phyloP scores from a whole-genome alignment of 805 yeast species.

The Danielia reshetovae region DNA sequence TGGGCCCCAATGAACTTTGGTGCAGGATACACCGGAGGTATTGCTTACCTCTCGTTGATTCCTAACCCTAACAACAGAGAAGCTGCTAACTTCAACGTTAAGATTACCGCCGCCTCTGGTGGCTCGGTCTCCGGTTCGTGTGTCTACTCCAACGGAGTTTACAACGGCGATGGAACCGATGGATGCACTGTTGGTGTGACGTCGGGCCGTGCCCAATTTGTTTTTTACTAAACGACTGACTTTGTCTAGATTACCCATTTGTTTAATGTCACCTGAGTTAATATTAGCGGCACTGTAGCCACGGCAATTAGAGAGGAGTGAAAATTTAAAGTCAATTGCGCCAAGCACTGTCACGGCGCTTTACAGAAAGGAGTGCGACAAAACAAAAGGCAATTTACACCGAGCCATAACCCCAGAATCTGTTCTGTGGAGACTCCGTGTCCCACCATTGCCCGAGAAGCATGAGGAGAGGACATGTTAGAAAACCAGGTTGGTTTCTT shows the following conservation, averaged over 20 bases:
- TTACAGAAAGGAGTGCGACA: no score
- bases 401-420: no score
- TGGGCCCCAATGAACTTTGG: constrained; percentile 98
- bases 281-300: no score
- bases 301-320: no score
- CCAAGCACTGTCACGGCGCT: no score
- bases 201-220: constrained; percentile 78
- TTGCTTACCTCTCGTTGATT: constrained; percentile 81
- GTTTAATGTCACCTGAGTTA: no score
- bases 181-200: constrained; percentile 95
- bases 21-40: constrained; percentile 70
- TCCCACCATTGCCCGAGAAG: no score
- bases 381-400: no score
- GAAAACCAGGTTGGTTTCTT: no score
- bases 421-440: no score
- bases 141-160: constrained; percentile 71
- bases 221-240: constrained; percentile 47
- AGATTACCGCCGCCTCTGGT: constrained; percentile 68
- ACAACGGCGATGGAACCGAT: constrained; percentile 64
- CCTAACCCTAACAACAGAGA: constrained; percentile 88
- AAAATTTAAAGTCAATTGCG: no score
- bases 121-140: constrained; percentile 69
- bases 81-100: constrained; percentile 54
- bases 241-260: neutral
- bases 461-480: no score